Conservation (phyloP, 1,139 yeast species). For the Nadsonia commutata region DNA sequence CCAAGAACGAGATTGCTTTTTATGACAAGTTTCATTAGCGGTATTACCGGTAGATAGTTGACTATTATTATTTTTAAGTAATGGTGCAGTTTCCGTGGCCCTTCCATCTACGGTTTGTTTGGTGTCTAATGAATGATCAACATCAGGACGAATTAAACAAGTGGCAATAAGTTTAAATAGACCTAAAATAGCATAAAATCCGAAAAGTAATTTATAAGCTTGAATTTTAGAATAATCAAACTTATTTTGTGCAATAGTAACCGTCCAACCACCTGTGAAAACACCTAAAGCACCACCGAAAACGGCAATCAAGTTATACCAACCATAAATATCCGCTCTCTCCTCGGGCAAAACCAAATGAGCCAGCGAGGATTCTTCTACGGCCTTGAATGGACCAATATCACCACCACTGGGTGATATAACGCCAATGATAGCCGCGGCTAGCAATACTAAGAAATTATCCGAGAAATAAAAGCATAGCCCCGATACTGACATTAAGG, state of each 20-base stretch:
- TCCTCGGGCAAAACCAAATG: constrained; percentile 50
- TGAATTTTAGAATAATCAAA: constrained; percentile 23
- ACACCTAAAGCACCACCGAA: constrained; percentile 63
- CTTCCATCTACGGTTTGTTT: constrained; percentile 6
- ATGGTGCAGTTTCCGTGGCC: constrained; percentile 6
- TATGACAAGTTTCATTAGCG: not conserved
- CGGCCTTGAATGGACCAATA: constrained; percentile 73
- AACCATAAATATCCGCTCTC: constrained; percentile 57
- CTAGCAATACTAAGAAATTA: constrained; percentile 35
- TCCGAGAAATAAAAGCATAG: constrained; percentile 36
- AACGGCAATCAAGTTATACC: constrained; percentile 45
- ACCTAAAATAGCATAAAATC: constrained; percentile 41
- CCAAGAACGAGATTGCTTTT: constrained; percentile 4
- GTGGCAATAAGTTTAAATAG: constrained; percentile 38
- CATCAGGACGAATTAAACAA: constrained; percentile 36
- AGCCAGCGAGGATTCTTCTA: constrained; percentile 68
- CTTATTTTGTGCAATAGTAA: constrained; percentile 29
- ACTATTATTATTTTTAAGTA: constrained; percentile 4
- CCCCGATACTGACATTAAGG: constrained; percentile 55
- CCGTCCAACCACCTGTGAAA: constrained; percentile 39
- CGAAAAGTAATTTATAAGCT: constrained; percentile 44
- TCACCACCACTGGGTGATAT: constrained; percentile 78
- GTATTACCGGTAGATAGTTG: not conserved
- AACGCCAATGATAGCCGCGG: constrained; percentile 46
- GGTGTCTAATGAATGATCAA: constrained; percentile 28